These are phyloP conservation scores for Isabelozyma gotoi DNA, from an alignment of 805 yeast species.

Conservation along the genomic window DNA sequence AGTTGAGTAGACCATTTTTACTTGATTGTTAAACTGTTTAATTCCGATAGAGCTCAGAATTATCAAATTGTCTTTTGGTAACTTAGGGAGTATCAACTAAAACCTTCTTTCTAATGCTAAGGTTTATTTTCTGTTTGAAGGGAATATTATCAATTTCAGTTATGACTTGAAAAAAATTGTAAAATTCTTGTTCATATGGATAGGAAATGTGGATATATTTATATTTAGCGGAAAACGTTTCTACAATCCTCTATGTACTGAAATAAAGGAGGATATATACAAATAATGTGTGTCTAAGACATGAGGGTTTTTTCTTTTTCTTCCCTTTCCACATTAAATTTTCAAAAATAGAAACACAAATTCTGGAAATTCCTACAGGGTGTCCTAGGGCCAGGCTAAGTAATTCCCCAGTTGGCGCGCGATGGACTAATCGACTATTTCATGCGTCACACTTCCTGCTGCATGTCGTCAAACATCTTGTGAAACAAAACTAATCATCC, in stretches of 20 bases:
- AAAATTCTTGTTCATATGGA: too few relatives aligned
- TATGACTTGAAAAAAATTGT: too few relatives aligned
- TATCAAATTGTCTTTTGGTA: too few relatives aligned
- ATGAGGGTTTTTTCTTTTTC: background rate
- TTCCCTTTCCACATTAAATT: background rate
- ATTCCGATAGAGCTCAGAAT: background rate
- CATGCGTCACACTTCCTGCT: background rate
- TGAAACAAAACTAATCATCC: background rate
- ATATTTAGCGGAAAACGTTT: background rate
- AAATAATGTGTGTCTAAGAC: background rate
- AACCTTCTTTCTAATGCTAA: too few relatives aligned
- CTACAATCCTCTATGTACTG: background rate
- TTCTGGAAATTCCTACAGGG: background rate
- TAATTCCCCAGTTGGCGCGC: too few relatives aligned
- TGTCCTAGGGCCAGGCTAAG: background rate
- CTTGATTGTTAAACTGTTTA: too few relatives aligned
- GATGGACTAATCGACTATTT: background rate
- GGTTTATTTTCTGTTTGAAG: too few relatives aligned
- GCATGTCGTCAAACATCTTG: background rate
- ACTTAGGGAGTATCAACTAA: too few relatives aligned
- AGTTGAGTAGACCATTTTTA: conserved; percentile 40
- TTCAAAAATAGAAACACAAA: background rate
- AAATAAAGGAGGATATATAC: background rate
- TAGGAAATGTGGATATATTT: background rate
- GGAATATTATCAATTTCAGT: too few relatives aligned